Percentiles rank a stretch among this genome's conserved stretches.
Conservation (phyloP, 2,329 filamentous ascomycete species). For the Aspergillus aculeatus region DNA sequence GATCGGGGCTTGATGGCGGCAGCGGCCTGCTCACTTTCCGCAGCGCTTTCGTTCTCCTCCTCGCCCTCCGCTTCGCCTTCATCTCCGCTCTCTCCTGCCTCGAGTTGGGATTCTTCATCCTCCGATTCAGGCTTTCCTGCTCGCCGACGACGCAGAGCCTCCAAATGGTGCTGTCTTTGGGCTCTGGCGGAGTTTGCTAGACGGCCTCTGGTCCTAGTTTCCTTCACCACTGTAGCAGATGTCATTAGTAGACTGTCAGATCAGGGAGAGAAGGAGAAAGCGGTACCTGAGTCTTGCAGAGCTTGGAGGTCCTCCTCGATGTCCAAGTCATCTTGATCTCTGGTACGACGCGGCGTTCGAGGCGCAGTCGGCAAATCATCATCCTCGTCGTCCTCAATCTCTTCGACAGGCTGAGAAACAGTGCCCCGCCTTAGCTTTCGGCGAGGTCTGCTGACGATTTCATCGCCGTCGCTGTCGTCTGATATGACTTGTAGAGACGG, state of each 20-base stretch:
- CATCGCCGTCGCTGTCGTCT: slow-evolving; percentile 31
- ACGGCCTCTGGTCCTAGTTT: slow-evolving; percentile 43
- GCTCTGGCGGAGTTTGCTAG: slow-evolving; percentile 40
- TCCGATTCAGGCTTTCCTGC: slow-evolving; percentile 40
- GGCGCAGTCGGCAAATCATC: slow-evolving; percentile 12
- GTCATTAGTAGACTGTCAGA: background rate
- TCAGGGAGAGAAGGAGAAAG: background rate
- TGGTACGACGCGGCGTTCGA: slow-evolving; percentile 24
- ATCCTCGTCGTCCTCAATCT: slow-evolving; percentile 27
- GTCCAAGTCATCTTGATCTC: slow-evolving; percentile 40
- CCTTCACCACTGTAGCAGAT: slow-evolving; percentile 31
- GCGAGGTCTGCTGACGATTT: slow-evolving; percentile 24
- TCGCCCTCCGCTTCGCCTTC: slow-evolving; percentile 17
- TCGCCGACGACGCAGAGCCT: slow-evolving; percentile 43
- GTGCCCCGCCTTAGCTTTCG: slow-evolving; percentile 31
- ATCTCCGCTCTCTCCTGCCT: slow-evolving; percentile 22
- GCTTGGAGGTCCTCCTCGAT: slow-evolving; percentile 47
- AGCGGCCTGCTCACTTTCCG: slow-evolving; percentile 17
- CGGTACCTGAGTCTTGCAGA: slow-evolving; percentile 44
- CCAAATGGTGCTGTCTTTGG: slow-evolving; percentile 42
- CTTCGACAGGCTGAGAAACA: slow-evolving; percentile 24
- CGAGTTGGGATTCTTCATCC: slow-evolving; percentile 22
- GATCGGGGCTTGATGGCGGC: slow-evolving; percentile 10
- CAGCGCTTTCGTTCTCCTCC: slow-evolving; percentile 21
- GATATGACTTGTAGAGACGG: slow-evolving; percentile 1